Conservation (phyloP, 176 grass and related monocot genomes). For the Ensete glaucum region DNA sequence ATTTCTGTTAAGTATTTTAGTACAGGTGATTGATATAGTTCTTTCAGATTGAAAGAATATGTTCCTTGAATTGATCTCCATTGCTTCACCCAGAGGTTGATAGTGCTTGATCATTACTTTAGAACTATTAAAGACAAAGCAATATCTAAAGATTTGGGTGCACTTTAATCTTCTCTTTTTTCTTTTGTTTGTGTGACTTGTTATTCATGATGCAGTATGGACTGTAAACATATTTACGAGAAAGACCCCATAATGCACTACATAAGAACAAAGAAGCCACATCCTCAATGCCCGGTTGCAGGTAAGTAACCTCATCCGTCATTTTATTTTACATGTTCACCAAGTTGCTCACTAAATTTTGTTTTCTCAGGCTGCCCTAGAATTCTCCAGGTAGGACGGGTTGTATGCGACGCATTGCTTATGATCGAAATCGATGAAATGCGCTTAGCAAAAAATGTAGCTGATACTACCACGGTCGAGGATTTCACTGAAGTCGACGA, state of each 20-base stretch:
- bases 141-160: background rate
- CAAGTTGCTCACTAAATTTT: background rate
- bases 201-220: slow-evolving; percentile 38
- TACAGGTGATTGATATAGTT: background rate
- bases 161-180: background rate
- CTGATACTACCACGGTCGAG: slow-evolving; percentile 34
- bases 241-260: slow-evolving; percentile 44
- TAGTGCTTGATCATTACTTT: background rate
- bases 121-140: background rate
- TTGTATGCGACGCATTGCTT: slow-evolving; percentile 54
- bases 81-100: background rate
- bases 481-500: slow-evolving; percentile 55
- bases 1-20: background rate
- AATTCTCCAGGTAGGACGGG: slow-evolving; percentile 36
- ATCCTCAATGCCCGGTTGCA: slow-evolving; percentile 53
- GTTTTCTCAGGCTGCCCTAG: slow-evolving; percentile 42
- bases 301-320: slow-evolving; percentile 28
- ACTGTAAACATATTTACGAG: slow-evolving; percentile 86
- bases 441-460: slow-evolving; percentile 21
- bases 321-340: slow-evolving; percentile 9
- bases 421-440: slow-evolving; percentile 71
- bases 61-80: background rate
- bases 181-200: background rate
- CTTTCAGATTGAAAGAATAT: background rate
- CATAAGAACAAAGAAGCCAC: slow-evolving; percentile 37